Evolutionary conservation across 2,329 filamentous ascomycete species (phyloP), one percentile per base, ranked within the genome.

Genomic region (Beauveria medogensis): DNA sequence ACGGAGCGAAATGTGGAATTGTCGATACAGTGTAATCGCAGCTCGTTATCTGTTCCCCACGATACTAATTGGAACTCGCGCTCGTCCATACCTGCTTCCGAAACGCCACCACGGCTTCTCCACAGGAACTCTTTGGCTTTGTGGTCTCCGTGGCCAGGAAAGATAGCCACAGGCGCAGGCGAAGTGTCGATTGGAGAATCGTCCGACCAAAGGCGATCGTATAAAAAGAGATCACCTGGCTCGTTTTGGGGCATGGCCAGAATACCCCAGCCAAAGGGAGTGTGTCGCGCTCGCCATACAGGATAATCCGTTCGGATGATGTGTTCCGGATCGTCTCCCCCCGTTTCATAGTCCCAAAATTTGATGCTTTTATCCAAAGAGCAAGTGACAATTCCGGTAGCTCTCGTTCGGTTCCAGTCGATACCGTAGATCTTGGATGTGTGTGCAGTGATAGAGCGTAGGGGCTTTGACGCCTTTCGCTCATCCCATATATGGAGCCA

Each of bases 401-500:
- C 75, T 53, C 86, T 81, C 14, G 88, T 88, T 56, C 93, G 84
- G 70, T 95, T 95, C 93, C 93, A 97, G 73, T 97, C 93, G 40
- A 97, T 80, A 30, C 93, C 93, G 70, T 97, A 97, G 63, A 97
- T 96, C 74, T 96, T 97, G 43, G 92, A 96, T 37, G 84, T 85
- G 69, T 97, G 92, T 0, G 92, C 93, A 69, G 87, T 86, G 64
- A 97, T 95, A 18, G 91, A 93, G 63, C 86, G 87, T 48, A 97
- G 75, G 5, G 92, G 92, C 62, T 85, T 81, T 3, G 89, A 88
- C 1, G 91, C 85, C 69, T 88, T 90, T 54, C 92, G 82, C 69
- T 90, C 87, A 72, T 97, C 92, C 92, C 92, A 97, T 56, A 97
- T 91, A 63, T 91, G 88, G 48, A 97, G 78, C 76, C 86, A 91